Evolutionary conservation across 2,329 filamentous ascomycete genomes (phyloP), one percentile per base, ranked within the genome.

Genomic region (Ceratocystis destructans): DNA sequence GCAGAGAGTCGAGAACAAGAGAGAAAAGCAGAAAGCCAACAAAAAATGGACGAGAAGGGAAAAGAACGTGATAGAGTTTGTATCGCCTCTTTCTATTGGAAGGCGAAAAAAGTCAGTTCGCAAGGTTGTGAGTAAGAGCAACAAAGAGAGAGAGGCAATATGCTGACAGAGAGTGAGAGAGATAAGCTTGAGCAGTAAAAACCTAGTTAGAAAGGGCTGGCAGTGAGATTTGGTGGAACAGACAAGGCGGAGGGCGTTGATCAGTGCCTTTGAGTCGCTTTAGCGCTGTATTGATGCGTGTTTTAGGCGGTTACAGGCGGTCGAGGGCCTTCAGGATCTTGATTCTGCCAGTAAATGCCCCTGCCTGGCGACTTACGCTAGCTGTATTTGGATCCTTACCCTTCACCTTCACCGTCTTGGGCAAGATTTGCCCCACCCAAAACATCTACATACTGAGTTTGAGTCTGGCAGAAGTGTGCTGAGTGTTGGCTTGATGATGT

Each of bases 151-250:
- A 53, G 28, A 5, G 28, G 10, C 6, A 57, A 57, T 57, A 57
- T 17, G 22, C 22, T 28, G 50, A 15, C 12, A 41, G 37, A 41
- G 37, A 41, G 37, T 1, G 37, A n/a, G 33, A 59, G 28, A 59
- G 55, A 59, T 59, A 59, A 59, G 55, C 55, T 37, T 59, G 55
- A 59, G 55, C 55, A 59, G 55, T 59, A 59, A 59, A 59, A 55
- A 20, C 17, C 25, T 20, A 25, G 7, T 10, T 15, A 57, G n/a
- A 17, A 59, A 59, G 33, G 55, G 55, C 55, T 59, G 55, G 55
- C 37, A 41, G 10, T 3, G 37, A 41, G 55, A 59, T 59, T 37
- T 59, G 25, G 55, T 59, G 55, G 31, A 31, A 59, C 20, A 53
- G 22, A 15, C 20, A 28, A 53, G 15, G 48, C 48, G 22, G 37